These are phyloP conservation scores for Paraconiothyrium sp. DNA, from an alignment of 2,329 filamentous ascomycete genomes.

Conservation along the genomic window DNA sequence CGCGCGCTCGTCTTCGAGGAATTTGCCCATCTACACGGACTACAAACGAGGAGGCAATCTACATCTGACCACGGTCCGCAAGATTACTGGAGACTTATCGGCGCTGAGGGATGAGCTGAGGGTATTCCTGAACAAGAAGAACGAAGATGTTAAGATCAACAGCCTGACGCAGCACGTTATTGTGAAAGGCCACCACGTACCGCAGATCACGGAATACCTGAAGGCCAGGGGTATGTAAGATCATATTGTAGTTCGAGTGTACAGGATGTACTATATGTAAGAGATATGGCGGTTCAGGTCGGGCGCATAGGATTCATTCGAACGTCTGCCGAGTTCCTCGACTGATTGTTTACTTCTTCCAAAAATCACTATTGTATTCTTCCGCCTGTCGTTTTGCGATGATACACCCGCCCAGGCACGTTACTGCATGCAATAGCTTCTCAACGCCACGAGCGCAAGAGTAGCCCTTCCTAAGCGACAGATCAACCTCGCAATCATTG, in stretches of 20 bases:
- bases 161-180: constrained; percentile 73
- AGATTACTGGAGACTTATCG: constrained; percentile 76
- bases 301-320: background rate
- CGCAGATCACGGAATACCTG: constrained; percentile 22
- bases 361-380: too few relatives aligned
- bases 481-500: too few relatives aligned
- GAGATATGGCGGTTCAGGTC: background rate
- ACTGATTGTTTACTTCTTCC: too few relatives aligned
- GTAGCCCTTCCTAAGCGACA: too few relatives aligned
- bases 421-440: too few relatives aligned
- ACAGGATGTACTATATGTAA: constrained; percentile 16
- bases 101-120: constrained; percentile 72
- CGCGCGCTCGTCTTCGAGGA: constrained; percentile 72
- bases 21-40: constrained; percentile 80
- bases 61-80: constrained; percentile 78
- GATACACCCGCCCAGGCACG: too few relatives aligned
- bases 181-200: constrained; percentile 36
- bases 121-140: constrained; percentile 64
- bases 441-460: too few relatives aligned
- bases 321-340: too few relatives aligned
- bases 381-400: too few relatives aligned
- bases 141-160: constrained; percentile 66
- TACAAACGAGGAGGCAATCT: constrained; percentile 79
- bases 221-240: constrained; percentile 23
- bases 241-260: background rate